Evolutionary conservation across 306 rosid genomes (phyloP).

Genomic region (Sesbania bispinosa): DNA sequence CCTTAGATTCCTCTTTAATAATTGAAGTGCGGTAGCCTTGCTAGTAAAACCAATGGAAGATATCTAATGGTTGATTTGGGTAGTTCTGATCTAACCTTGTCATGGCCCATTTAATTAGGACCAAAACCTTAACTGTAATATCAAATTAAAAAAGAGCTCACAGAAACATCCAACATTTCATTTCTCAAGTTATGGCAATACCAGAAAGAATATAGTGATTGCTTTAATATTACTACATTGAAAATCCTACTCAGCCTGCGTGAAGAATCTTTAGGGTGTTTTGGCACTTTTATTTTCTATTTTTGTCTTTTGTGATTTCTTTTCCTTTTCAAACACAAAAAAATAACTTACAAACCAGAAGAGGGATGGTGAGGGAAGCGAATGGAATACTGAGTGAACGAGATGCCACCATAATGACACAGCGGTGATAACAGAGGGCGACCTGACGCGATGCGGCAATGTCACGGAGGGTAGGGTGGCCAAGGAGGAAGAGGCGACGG

Average conservation of each 20-base stretch:
- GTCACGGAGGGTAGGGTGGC: too few relatives aligned
- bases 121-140: neutral
- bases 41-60: neutral
- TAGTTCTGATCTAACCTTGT: neutral
- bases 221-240: constrained; percentile 63
- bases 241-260: constrained; percentile 20
- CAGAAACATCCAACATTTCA: neutral
- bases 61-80: constrained; percentile 1
- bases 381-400: too few relatives aligned
- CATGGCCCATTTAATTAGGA: neutral
- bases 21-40: neutral
- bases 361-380: too few relatives aligned
- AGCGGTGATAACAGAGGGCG: too few relatives aligned
- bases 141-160: neutral
- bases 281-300: too few relatives aligned
- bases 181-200: constrained; percentile 1
- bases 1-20: constrained; percentile 9
- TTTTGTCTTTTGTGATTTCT: too few relatives aligned
- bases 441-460: too few relatives aligned
- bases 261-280: too few relatives aligned
- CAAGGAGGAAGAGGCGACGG: too few relatives aligned
- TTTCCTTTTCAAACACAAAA: too few relatives aligned
- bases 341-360: too few relatives aligned
- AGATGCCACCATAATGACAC: too few relatives aligned
- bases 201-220: constrained; percentile 30